Evolutionary conservation across 257 asterid genomes (phyloP).

Genomic region (Przewalskia tangutica): DNA sequence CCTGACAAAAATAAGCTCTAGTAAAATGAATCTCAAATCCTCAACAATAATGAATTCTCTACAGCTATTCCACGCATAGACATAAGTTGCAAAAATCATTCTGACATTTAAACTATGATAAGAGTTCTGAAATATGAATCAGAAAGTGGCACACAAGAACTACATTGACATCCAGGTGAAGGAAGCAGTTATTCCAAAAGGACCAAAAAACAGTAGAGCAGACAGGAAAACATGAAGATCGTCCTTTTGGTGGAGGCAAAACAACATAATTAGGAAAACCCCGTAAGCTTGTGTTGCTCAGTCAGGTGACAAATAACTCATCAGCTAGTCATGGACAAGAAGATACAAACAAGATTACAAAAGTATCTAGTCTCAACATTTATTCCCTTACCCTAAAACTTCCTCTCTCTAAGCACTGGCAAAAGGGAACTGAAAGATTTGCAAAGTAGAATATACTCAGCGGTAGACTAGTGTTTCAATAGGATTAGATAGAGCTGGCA

Average conservation of each 20-base stretch:
- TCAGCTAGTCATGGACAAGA: background rate
- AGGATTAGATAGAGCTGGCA: background rate
- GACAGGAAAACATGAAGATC: background rate
- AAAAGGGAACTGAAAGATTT: background rate
- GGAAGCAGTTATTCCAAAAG: background rate
- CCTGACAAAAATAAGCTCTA: background rate
- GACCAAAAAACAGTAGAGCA: background rate
- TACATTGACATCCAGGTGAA: background rate
- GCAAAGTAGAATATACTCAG: background rate
- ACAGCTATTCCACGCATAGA: background rate
- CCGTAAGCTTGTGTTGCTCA: background rate
- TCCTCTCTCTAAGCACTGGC: background rate
- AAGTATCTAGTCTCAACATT: background rate
- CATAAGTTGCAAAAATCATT: background rate
- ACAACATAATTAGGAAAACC: background rate
- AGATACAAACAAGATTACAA: background rate
- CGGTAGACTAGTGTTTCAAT: background rate
- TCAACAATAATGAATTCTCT: background rate
- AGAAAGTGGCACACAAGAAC: background rate
- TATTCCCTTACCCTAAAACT: background rate
- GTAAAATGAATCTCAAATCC: background rate
- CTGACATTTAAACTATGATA: background rate
- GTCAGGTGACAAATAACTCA: background rate
- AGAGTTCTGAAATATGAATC: background rate
- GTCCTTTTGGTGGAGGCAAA: background rate